phyloP scores from a whole-genome alignment of 768 basidiomycete genomes.

The Cubamyces lactineus region DNA sequence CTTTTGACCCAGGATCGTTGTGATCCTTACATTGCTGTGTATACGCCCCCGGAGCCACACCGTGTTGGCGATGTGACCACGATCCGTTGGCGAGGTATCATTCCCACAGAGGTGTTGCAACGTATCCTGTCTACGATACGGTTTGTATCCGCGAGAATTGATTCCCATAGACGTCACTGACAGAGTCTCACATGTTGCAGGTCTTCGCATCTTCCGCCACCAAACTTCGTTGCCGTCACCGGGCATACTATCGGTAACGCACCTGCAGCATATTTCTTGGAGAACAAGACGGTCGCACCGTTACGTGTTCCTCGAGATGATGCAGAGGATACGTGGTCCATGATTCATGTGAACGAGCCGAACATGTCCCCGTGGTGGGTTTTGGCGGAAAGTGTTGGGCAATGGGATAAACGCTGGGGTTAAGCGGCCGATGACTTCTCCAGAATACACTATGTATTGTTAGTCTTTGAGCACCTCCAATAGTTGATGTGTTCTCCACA shows the following conservation, averaged over 20 bases:
- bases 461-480: background rate
- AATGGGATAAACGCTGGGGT: constrained; percentile 47
- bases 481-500: no score
- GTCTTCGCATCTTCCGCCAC: background rate
- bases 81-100: constrained; percentile 63
- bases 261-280: constrained; percentile 57
- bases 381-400: constrained; percentile 47
- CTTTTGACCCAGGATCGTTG: constrained; percentile 63
- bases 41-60: constrained; percentile 54
- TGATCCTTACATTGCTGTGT: constrained; percentile 71
- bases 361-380: constrained; percentile 40
- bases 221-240: constrained; percentile 47
- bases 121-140: constrained; percentile 48
- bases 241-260: constrained; percentile 47
- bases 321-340: constrained; percentile 57
- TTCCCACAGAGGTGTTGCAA: constrained; percentile 56
- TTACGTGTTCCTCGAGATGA: constrained; percentile 48
- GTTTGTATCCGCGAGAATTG: constrained; percentile 37
- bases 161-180: background rate
- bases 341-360: constrained; percentile 32
- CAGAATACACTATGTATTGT: no score
- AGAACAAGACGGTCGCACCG: constrained; percentile 34
- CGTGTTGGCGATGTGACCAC: constrained; percentile 51
- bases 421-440: constrained; percentile 19
- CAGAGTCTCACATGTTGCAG: background rate